phyloP scores from a whole-genome alignment of 2,329 filamentous ascomycete species.

The Xylariaceae sp. region DNA sequence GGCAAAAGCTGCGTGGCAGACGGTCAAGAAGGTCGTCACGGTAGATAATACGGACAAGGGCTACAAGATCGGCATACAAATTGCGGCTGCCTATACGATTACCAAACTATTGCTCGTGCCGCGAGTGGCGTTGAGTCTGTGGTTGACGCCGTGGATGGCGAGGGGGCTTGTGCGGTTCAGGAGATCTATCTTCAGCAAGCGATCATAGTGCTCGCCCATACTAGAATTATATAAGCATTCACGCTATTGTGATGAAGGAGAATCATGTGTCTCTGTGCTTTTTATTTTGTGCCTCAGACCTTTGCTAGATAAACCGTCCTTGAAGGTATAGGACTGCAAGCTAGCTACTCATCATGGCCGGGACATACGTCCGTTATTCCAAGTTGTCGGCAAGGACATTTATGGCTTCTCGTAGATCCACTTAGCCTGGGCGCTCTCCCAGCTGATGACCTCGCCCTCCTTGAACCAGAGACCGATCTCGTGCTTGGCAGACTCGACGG shows the following conservation, averaged over 20 bases:
- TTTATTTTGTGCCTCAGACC: constrained; percentile 10
- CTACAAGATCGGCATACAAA: constrained; percentile 58
- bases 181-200: constrained; percentile 18
- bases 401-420: constrained; percentile 95
- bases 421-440: constrained; percentile 78
- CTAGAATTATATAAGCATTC: constrained; percentile 3
- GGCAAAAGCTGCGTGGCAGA: constrained; percentile 15
- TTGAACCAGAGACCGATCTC: constrained; percentile 99
- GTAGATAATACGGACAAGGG: constrained; percentile 24
- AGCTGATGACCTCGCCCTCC: constrained; percentile 76
- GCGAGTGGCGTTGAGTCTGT: constrained; percentile 73
- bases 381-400: constrained; percentile 8
- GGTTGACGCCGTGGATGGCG: constrained; percentile 92
- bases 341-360: too few relatives aligned
- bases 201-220: background rate
- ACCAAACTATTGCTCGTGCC: constrained; percentile 81
- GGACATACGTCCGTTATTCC: too few relatives aligned
- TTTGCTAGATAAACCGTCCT: too few relatives aligned
- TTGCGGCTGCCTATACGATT: constrained; percentile 86
- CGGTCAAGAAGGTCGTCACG: constrained; percentile 21
- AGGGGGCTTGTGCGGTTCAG: constrained; percentile 49
- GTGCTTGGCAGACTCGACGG: constrained; percentile 98
- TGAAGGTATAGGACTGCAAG: too few relatives aligned
- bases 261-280: constrained; percentile 15
- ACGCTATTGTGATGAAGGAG: too few relatives aligned